Evolutionary conservation across 2,329 filamentous ascomycete species (phyloP).

Genomic region (Fusarium longipes): DNA sequence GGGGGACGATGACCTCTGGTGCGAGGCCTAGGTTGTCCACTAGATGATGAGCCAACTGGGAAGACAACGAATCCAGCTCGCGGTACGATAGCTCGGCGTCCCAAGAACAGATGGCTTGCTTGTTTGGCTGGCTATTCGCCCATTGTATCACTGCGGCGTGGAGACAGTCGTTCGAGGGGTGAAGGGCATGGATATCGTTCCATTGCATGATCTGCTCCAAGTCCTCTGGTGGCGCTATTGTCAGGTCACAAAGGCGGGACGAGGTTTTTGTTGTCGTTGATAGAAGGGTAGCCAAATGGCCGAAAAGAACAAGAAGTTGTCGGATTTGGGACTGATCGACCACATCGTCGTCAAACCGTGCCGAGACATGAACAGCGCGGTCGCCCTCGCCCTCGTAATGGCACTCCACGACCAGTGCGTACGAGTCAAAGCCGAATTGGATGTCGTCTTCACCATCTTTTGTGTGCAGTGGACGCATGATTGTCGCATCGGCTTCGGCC

Average conservation of each 20-base stretch:
- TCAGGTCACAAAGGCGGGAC: conserved; percentile 7
- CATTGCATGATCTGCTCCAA: conserved; percentile 13
- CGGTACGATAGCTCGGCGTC: conserved; percentile 12
- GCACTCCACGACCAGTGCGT: conserved; percentile 9
- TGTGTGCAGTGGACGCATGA: conserved; percentile 9
- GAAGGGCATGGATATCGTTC: conserved; percentile 5
- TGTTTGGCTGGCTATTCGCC: conserved; percentile 10
- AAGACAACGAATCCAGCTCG: conserved; percentile 11
- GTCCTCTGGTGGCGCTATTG: conserved; percentile 6
- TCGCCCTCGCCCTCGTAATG: conserved; percentile 5
- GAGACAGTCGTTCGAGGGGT: conserved; percentile 9
- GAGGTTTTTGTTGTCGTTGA: conserved; percentile 4
- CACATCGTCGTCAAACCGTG: conserved; percentile 9
- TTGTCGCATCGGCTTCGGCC: conserved; percentile 5
- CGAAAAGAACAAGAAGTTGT: conserved; percentile 10
- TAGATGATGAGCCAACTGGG: conserved; percentile 9
- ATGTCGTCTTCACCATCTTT: conserved; percentile 7
- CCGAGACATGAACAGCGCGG: conserved; percentile 10
- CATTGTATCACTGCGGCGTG: conserved; percentile 7
- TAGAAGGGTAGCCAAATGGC: conserved; percentile 12
- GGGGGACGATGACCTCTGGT: conserved; percentile 1
- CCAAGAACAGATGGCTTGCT: conserved; percentile 12
- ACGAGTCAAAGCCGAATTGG: conserved; percentile 9
- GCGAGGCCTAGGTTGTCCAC: conserved; percentile 5
- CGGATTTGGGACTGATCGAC: conserved; percentile 8